Base-by-base conservation (phyloP, 2,329 filamentous ascomycete genomes). In the Colletotrichum sp. region DNA sequence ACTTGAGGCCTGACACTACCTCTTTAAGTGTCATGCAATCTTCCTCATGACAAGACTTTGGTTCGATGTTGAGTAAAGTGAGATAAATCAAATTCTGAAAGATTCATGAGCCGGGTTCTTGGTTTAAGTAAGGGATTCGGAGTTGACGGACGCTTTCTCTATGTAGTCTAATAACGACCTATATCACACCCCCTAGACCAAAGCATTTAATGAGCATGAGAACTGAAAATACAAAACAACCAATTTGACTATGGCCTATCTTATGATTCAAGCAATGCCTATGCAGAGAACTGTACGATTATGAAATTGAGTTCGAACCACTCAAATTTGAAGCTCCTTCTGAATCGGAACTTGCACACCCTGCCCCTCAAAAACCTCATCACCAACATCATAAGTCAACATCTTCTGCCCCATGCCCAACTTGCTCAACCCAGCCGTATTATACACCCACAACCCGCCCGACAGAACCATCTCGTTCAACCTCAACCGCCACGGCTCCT, bases 361-460 rank as follows among this genome's bases (percentile, higher is more conserved):
- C 32, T 38, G 3, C 2, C 21, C 24, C 5, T 38, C 21, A 34
- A 75, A 72, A 16, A 32, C 68, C 24, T 75, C 68, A 7, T 68
- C 71, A 6, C 43, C 60, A 4, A 74, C 66, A 52, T 76, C 74
- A 57, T 74, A 76, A 15, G 57, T 43, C 26, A 74, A 36, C 10
- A 34, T 43, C 21, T 76, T 76, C 71, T 76, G 71, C 5, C 66
- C 67, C 36, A 71, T 34, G 5, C 71, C 74, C 36, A 76, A 57
- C 24, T 58, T 67, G 4, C 72, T 48, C 52, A 76, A 5, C 3
- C 71, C 71, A 26, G 71, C 57, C 15, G 36, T 61, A 3, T 71
- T 70, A 6, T 74, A 76, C 6, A 76, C 15, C 71, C 71, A 74
- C 24, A 76, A 10, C 1, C 74, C 74, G 3, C 71, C 71, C 16